Evolutionary conservation across 768 basidiomycete species (phyloP).

Genomic region (Rhodotorula paludigena): DNA sequence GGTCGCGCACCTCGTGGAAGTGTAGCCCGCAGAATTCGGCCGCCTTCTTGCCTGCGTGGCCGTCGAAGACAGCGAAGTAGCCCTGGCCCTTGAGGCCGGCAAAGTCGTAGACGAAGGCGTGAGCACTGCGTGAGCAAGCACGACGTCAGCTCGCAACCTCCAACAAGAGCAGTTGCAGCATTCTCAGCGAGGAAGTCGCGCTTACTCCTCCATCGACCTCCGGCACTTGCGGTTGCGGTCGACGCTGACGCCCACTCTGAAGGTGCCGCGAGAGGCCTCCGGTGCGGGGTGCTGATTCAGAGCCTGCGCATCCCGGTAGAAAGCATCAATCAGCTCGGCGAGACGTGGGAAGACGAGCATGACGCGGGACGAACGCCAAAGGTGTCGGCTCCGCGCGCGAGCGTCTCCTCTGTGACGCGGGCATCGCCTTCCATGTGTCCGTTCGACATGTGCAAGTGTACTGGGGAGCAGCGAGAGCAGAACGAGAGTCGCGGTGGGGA

Average conservation of each 20-base stretch:
- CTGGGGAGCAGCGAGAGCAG: background rate
- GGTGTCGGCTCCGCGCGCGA: slow-evolving; percentile 16
- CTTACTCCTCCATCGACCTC: slow-evolving; percentile 89
- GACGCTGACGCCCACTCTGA: slow-evolving; percentile 71
- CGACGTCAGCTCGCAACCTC: background rate
- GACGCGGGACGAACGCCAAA: slow-evolving; percentile 12
- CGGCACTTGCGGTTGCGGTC: slow-evolving; percentile 72
- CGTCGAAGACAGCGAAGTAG: slow-evolving; percentile 97
- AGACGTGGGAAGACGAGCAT: too few relatives aligned
- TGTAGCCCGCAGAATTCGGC: slow-evolving; percentile 98
- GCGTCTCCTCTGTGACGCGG: slow-evolving; percentile 15
- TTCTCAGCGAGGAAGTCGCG: background rate
- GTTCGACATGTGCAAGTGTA: background rate
- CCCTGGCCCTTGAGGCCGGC: slow-evolving; percentile 81
- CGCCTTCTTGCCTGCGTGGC: slow-evolving; percentile 96
- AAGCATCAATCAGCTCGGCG: too few relatives aligned
- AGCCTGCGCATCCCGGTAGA: too few relatives aligned
- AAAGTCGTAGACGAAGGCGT: slow-evolving; percentile 92
- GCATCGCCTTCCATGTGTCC: slow-evolving; percentile 17
- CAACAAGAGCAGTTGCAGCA: background rate
- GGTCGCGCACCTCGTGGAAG: slow-evolving; percentile 76
- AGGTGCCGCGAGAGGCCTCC: slow-evolving; percentile 53
- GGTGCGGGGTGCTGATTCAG: slow-evolving; percentile 61
- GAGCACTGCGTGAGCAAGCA: slow-evolving; percentile 44
- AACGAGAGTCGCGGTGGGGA: background rate